A percentile compares a stretch with the other conserved stretches of the same genome.
These are phyloP conservation scores for Flaveria sonorensis DNA, from an alignment of 129 eudicot genomes.

Conservation along the genomic window DNA sequence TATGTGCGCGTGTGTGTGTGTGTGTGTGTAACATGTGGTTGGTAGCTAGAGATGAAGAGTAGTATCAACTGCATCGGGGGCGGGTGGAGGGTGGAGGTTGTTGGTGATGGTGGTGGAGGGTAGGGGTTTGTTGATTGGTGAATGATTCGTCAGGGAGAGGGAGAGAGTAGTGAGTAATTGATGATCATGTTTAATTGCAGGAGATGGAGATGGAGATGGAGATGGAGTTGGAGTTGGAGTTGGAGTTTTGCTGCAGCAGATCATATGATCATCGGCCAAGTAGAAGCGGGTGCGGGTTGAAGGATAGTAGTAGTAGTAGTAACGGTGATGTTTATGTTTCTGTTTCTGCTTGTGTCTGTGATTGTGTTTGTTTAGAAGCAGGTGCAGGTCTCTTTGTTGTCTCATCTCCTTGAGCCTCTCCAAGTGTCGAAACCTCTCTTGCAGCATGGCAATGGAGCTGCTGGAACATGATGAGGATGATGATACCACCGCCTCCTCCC, in stretches of 20 bases:
- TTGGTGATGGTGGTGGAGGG: not conserved
- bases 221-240: not conserved
- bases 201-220: not conserved
- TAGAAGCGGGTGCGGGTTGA: too few species aligned
- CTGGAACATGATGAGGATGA: slow-evolving; percentile 2
- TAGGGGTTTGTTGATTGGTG: slow-evolving; percentile 11
- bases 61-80: slow-evolving; percentile 60
- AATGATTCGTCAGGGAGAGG: slow-evolving; percentile 38
- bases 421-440: slow-evolving; percentile 76
- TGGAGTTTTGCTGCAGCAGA: slow-evolving; percentile 1
- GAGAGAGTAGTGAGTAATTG: not conserved
- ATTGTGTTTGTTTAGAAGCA: not conserved
- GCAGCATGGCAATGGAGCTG: slow-evolving; percentile 70
- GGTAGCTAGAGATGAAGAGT: slow-evolving; percentile 69
- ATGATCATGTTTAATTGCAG: not conserved
- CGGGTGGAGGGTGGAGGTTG: slow-evolving; percentile 2
- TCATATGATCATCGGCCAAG: slow-evolving; percentile 23
- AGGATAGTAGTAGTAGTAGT: too few species aligned
- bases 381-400: slow-evolving; percentile 55
- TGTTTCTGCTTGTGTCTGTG: too few species aligned
- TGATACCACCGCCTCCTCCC: not conserved
- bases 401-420: slow-evolving; percentile 71
- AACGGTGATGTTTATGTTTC: too few species aligned
- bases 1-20: not conserved
- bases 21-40: not conserved